Evolutionary conservation across 345 rosid species (phyloP), one percentile per base, ranked within the genome.

Genomic region (Punica granatum): DNA sequence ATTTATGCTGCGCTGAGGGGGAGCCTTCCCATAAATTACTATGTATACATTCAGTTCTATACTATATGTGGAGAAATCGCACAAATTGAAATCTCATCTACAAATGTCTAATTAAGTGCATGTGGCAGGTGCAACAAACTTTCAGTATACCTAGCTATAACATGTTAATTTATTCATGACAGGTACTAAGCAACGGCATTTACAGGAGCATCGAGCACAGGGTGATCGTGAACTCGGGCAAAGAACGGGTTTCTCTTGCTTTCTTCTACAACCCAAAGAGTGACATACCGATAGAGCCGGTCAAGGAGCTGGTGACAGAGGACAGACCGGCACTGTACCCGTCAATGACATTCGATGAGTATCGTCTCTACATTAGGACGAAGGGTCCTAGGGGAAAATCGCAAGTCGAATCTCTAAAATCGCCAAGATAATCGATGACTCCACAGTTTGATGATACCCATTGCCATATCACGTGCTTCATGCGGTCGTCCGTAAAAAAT

Each of bases 231-330:
- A 91, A 93, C 73, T 85, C 97, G 10, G 70, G 59, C 4, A 46
- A 75, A 34, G 97, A 93, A 61, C 74, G 98, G 4, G 76, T 93
- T 0, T 93, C 98, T 0, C 82, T 93, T 15, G 99, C 99, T 12
- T 93, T 89, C 79, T 93, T 93, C 78, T 91, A 91, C 85, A 93
- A 93, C 70, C 99, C 99, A 9, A 91, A 83, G 69, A 88, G 97
- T 53, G 92, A 93, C 64, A 83, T 89, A 44, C 95, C 84, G 0
- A 86, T 94, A 8, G 76, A 81, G 65, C 97, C 97, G 5, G 41
- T 84, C 21, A 60, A 82, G 72, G 95, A 88, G 69, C 80, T 91
- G 37, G 89, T 94, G 42, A 75, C 89, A 0, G 48, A 68, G 19
- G 82, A 80, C 33, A 75, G 67, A 23, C 99, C 97, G 3, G 77